A percentile compares a stretch with the other conserved stretches of the same genome.
These are phyloP conservation scores for Gomphus sp. DNA, from an alignment of 1,284 basidiomycete genomes.

Conservation along the genomic window DNA sequence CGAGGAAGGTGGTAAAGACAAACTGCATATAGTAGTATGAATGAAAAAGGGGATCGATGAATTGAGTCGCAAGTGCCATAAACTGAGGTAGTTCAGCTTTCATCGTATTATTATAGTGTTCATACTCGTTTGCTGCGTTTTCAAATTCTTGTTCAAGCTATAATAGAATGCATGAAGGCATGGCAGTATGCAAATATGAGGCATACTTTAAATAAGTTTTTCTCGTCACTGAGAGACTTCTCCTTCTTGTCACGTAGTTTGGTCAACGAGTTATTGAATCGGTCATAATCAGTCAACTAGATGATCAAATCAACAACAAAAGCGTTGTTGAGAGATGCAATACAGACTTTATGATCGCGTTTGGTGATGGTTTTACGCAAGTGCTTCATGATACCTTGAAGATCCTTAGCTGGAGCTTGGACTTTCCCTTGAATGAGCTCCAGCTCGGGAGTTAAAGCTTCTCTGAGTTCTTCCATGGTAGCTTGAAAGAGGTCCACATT, in stretches of 20 bases:
- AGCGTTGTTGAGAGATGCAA: background rate
- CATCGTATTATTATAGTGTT: constrained; percentile 88
- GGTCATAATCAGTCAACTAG: constrained; percentile 89
- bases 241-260: constrained; percentile 98
- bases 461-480: constrained; percentile 77
- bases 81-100: constrained; percentile 93
- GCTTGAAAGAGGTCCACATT: constrained; percentile 67
- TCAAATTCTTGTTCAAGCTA: constrained; percentile 99
- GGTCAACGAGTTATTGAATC: constrained; percentile 90
- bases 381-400: constrained; percentile 78
- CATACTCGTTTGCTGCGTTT: constrained; percentile 89
- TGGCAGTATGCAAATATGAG: background rate
- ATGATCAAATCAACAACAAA: constrained; percentile 6
- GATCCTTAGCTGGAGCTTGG: constrained; percentile 81
- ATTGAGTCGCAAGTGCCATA: constrained; percentile 78
- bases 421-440: constrained; percentile 92
- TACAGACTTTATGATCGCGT: constrained; percentile 85
- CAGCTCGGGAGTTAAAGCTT: constrained; percentile 80
- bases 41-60: constrained; percentile 95
- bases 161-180: background rate
- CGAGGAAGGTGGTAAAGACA: constrained; percentile 25
- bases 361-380: constrained; percentile 94
- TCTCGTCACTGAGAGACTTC: constrained; percentile 87
- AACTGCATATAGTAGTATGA: constrained; percentile 99
- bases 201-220: constrained; percentile 86